These are phyloP conservation scores for Metschnikowia proteae DNA, from an alignment of 805 yeast species.

Conservation along the genomic window DNA sequence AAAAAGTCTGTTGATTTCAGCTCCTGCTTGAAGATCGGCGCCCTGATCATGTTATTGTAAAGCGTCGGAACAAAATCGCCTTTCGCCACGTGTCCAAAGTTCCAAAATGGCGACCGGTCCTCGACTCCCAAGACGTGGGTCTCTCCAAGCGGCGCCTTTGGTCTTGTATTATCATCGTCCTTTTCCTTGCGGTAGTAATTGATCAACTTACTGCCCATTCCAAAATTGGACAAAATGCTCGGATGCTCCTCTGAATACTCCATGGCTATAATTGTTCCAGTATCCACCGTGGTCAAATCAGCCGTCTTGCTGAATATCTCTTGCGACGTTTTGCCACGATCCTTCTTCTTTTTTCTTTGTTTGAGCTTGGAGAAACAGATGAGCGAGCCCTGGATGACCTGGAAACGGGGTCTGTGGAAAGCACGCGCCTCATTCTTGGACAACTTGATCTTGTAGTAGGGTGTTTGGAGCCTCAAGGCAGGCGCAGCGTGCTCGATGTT, in stretches of 20 bases:
- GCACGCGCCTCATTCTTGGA: slow-evolving; percentile 65
- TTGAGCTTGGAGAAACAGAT: slow-evolving; percentile 75
- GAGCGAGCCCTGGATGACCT: slow-evolving; percentile 71
- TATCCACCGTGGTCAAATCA: slow-evolving; percentile 81
- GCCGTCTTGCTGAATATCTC: slow-evolving; percentile 68
- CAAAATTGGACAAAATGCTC: slow-evolving; percentile 75
- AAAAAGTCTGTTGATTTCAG: slow-evolving; percentile 75
- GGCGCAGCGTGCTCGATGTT: slow-evolving; percentile 90
- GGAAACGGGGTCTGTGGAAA: slow-evolving; percentile 76
- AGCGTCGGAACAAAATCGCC: slow-evolving; percentile 92
- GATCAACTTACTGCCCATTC: slow-evolving; percentile 92
- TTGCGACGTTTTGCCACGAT: slow-evolving; percentile 73
- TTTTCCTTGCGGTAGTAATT: slow-evolving; percentile 85
- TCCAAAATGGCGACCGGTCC: slow-evolving; percentile 97
- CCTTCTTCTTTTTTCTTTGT: slow-evolving; percentile 80
- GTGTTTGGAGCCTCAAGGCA: slow-evolving; percentile 81
- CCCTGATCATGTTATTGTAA: slow-evolving; percentile 86
- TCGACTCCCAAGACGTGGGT: slow-evolving; percentile 95
- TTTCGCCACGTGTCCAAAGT: slow-evolving; percentile 92
- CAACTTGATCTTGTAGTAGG: slow-evolving; percentile 79
- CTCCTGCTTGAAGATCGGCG: slow-evolving; percentile 90
- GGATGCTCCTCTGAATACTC: slow-evolving; percentile 94
- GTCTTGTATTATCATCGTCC: slow-evolving; percentile 80
- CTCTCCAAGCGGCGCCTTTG: slow-evolving; percentile 86
- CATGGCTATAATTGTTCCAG: slow-evolving; percentile 69